These are phyloP conservation scores for Podila epicladia DNA, from an alignment of 192 early-diverging fungal genomes.

Conservation along the genomic window DNA sequence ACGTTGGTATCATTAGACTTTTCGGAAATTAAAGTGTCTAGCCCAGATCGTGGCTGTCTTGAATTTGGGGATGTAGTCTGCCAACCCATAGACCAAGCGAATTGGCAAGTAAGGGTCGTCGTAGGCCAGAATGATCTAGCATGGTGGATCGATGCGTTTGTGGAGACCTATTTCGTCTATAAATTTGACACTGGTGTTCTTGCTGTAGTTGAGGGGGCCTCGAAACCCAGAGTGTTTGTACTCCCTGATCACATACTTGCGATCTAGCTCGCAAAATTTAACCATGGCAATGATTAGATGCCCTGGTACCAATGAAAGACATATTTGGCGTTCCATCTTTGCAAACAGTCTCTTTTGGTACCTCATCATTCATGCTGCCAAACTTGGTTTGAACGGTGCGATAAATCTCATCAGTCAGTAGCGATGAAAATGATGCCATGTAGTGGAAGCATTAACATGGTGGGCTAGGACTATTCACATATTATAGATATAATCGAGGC, in stretches of 20 bases:
- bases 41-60: constrained; percentile 8
- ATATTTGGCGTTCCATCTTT: too few species aligned
- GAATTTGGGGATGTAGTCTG: constrained; percentile 6
- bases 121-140: constrained; percentile 19
- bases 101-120: constrained; percentile 17
- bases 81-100: constrained; percentile 8
- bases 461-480: too few species aligned
- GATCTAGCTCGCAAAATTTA: constrained; percentile 8
- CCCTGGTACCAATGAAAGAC: too few species aligned
- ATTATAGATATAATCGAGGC: too few species aligned
- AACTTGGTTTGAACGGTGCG: too few species aligned
- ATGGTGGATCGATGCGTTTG: constrained; percentile 9
- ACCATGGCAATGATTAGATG: too few species aligned
- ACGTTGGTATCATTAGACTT: constrained; percentile 24
- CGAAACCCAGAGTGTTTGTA: constrained; percentile 30
- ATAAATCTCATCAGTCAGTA: too few species aligned
- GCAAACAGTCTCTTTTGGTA: too few species aligned
- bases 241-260: constrained; percentile 38
- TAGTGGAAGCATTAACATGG: too few species aligned
- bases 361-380: too few species aligned
- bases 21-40: constrained; percentile 35
- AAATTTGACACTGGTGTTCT: constrained; percentile 42
- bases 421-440: too few species aligned
- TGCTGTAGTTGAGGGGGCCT: constrained; percentile 51
- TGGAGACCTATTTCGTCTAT: constrained; percentile 28